Base-by-base conservation (phyloP, 805 yeast genomes). In the Cyberlindnera xylosilytica region DNA sequence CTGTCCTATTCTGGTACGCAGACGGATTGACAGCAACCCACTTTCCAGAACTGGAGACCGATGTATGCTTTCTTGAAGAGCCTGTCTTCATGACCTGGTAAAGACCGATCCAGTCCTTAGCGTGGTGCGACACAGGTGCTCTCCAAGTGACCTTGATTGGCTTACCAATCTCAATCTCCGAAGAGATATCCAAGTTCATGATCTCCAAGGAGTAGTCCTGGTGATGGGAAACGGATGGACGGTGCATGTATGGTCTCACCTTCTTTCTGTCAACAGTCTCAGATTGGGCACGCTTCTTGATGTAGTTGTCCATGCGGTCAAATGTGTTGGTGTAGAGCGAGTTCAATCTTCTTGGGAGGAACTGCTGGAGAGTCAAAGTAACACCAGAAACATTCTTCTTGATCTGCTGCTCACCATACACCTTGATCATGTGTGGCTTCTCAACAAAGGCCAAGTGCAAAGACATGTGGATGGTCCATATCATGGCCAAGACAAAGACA, bases 21-120 rank as follows among this genome's bases (percentile, higher is more conserved):
- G 40, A 48, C 2, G 56, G 56, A 15, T 68, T 64, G 11, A 72
- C 60, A 42, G 78, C 78, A 26, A 67, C 53, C 91, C 91, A 85
- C 48, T 82, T 78, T 10, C 84, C 84, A 29, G 72, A 61, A 9
- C 89, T 81, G 11, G 85, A 68, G n/a, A 79, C 64, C 28, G 72
- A 62, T 0, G 93, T 84, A 20, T 68, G 70, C 32, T 70, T 70
- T 41, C 79, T 69, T 17, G 81, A 74, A 27, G 67, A 66, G 4
- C 79, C 73, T 15, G 86, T 78, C 47, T 76, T 83, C 20, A 76
- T 64, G 9, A 83, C 73, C 41, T 76, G 75, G 62, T 86, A 86
- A 23, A 86, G 61, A 1, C 93, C 95, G 50, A 86, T 73, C 95
- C 95, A 86, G 57, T 84, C 90, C 33, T 67, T 70, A 0, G 63